phyloP scores from a whole-genome alignment of 2,329 filamentous ascomycete genomes.

The Pestalotiopsis sp. region DNA sequence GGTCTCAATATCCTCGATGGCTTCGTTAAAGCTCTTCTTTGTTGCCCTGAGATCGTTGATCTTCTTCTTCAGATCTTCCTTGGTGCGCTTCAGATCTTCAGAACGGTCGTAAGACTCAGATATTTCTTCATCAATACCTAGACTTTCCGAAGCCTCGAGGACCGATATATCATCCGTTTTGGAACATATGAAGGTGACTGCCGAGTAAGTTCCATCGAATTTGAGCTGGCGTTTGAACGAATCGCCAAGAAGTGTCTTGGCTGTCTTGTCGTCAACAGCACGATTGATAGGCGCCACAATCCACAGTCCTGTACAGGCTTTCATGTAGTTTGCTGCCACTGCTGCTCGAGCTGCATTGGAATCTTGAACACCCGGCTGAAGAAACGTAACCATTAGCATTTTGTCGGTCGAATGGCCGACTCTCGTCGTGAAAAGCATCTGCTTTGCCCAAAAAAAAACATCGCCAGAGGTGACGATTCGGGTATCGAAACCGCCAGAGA shows the following conservation, averaged over 20 bases:
- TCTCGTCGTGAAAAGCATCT: not conserved
- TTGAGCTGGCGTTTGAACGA: constrained; percentile 62
- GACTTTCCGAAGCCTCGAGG: constrained; percentile 30
- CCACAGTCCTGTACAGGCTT: constrained; percentile 59
- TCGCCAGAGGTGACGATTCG: not conserved
- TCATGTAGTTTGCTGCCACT: constrained; percentile 61
- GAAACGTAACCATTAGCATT: not conserved
- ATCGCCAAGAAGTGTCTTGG: constrained; percentile 57
- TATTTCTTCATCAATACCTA: constrained; percentile 38
- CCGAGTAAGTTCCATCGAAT: constrained; percentile 56
- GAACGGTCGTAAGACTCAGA: not conserved
- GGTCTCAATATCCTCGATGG: not conserved
- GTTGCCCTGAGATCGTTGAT: not conserved
- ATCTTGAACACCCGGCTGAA: constrained; percentile 57
- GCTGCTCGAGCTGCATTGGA: constrained; percentile 61
- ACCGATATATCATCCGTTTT: constrained; percentile 25
- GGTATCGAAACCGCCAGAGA: not conserved
- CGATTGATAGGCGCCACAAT: constrained; percentile 64
- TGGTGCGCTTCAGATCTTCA: not conserved
- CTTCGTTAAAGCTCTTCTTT: not conserved
- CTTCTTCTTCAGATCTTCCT: not conserved
- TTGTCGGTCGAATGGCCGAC: not conserved
- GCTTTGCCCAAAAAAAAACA: not conserved
- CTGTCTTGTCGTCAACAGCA: constrained; percentile 63
- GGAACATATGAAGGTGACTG: constrained; percentile 52